A percentile compares a stretch with the other conserved stretches of the same genome.
Evolutionary conservation across 305 asterid species (phyloP).

Genomic region (Caryopteris hybrid): DNA sequence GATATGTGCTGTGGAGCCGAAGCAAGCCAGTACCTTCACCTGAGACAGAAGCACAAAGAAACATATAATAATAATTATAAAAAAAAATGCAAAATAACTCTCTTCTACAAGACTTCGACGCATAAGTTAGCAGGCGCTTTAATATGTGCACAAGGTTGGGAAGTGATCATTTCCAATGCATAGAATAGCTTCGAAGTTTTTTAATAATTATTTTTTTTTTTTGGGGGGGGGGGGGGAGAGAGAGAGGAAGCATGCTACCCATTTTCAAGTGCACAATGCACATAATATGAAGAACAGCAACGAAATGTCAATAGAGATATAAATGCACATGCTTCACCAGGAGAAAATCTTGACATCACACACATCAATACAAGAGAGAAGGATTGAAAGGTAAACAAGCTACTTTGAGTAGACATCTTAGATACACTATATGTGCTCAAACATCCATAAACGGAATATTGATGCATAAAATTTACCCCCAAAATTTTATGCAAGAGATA

Average conservation of each 20-base stretch:
- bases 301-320: background rate
- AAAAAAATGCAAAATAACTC: background rate
- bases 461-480: background rate
- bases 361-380: background rate
- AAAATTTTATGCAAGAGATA: conserved; percentile 5
- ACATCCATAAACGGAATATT: background rate
- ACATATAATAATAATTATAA: background rate
- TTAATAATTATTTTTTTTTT: too few species aligned
- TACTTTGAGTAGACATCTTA: background rate
- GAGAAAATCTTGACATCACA: background rate
- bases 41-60: conserved; percentile 27
- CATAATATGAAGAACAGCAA: background rate
- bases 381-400: conserved; percentile 2
- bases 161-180: background rate
- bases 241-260: conserved; percentile 3
- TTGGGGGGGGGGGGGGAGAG: too few species aligned
- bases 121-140: too few species aligned
- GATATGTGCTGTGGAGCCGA: conserved; percentile 95
- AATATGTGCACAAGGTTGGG: too few species aligned
- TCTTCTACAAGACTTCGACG: too few species aligned
- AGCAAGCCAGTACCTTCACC: conserved; percentile 99
- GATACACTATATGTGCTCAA: background rate
- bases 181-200: conserved; percentile 12
- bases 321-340: background rate
- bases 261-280: conserved; percentile 11